Base-by-base conservation (phyloP, 192 early-diverging fungal genomes). In the Chytriomyces sp. region DNA sequence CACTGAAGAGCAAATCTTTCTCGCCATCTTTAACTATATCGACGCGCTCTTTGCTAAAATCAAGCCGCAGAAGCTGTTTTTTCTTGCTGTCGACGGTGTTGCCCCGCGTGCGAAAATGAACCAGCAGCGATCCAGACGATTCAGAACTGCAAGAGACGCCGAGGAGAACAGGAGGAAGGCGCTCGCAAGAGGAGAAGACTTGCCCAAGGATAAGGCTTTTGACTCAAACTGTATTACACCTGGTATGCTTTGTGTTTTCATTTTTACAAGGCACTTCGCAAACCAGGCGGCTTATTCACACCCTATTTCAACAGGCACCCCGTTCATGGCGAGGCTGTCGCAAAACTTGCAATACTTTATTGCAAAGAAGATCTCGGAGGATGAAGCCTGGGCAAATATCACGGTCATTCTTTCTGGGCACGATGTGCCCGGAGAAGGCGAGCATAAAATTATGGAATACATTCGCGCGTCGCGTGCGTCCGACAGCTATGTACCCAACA, bases 361-460 rank as follows among this genome's bases (percentile, higher is more conserved):
- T 67, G 92, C 91, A 61, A 86, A 91, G 28, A 96, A 94, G 72
- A 87, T 96, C 50, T 95, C 94, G 61, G 89, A 89, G 45, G 95
- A 98, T 77, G 89, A 94, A 13, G 88, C 90, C 23, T 99, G 97
- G 97, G 86, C 85, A 77, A 76, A 84, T 69, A 80, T 96, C 50
- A 94, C 96, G 71, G 93, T 98, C 11, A 89, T 99, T 67, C 80
- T 99, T 8, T 95, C 94, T 0, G 97, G 98, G 63, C 95, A 96
- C 69, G 95, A 92, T 35, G 96, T 98, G 0, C 96, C 97, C 5
- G 97, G 97, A 64, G 97, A 99, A 85, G 97, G 97, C 50, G 97
- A 99, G 82, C 97, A 99, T 83, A 99, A 98, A 86, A 96, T 99
- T 79, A 99, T 98, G 97, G 93, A 97, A 75, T 99, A 91, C 77